A percentile compares a stretch with the other conserved stretches of the same genome.
phyloP scores from a whole-genome alignment of 495 filamentous ascomycete species.

The Penicillium ochrochloron region DNA sequence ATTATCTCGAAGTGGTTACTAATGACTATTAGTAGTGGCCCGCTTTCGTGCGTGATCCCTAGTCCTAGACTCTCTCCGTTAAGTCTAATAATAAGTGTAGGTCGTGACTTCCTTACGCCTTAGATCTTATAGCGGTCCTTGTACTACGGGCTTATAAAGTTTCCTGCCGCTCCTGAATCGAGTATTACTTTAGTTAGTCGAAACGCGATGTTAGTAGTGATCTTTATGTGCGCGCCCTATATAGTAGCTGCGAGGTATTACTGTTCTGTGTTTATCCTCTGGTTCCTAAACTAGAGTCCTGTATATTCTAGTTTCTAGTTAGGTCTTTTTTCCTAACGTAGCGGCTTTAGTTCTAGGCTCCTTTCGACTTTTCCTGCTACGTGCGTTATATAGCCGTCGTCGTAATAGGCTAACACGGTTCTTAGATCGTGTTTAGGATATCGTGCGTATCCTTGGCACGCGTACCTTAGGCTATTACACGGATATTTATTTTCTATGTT shows the following conservation, averaged over 20 bases:
- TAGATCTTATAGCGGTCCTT: neutral
- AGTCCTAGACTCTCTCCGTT: constrained; percentile 1
- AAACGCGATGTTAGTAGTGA: constrained; percentile 2
- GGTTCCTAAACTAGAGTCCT: neutral
- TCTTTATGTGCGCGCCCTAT: neutral
- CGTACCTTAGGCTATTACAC: neutral
- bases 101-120: neutral
- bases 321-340: constrained; percentile 1
- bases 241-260: neutral
- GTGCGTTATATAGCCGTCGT: neutral
- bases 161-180: neutral
- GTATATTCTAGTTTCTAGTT: constrained; percentile 1
- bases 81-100: neutral
- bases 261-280: neutral
- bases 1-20: constrained; percentile 24
- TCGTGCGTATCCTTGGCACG: neutral
- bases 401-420: neutral
- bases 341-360: constrained; percentile 4
- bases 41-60: neutral
- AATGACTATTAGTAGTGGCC: constrained; percentile 5
- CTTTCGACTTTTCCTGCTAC: neutral
- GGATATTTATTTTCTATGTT: too few relatives aligned
- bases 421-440: neutral
- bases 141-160: constrained; percentile 4
- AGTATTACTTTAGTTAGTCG: constrained; percentile 7